Evolutionary conservation across 441 rosid genomes (phyloP).

Genomic region (Erysimum cheiri): DNA sequence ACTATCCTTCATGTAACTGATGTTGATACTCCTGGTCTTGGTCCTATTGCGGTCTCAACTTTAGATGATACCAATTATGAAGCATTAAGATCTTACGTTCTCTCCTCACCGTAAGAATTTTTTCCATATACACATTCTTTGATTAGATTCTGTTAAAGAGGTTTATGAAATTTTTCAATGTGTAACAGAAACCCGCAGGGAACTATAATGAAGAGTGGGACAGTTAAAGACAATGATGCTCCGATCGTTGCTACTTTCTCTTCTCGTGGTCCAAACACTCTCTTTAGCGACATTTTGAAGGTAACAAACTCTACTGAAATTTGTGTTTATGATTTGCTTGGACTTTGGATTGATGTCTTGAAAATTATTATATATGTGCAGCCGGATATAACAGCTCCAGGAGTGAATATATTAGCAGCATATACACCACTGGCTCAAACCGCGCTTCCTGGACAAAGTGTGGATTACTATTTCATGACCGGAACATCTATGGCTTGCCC

Average conservation of each 20-base stretch:
- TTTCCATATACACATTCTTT: neutral
- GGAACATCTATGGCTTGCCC: constrained; percentile 74
- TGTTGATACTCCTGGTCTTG: constrained; percentile 29
- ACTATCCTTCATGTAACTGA: neutral
- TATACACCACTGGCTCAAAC: constrained; percentile 39
- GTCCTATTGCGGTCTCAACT: constrained; percentile 40
- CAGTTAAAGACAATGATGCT: constrained; percentile 41
- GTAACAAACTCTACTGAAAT: constrained; percentile 24
- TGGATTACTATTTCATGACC: constrained; percentile 49
- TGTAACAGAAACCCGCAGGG: constrained; percentile 46
- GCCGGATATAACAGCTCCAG: constrained; percentile 53
- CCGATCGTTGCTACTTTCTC: constrained; percentile 55
- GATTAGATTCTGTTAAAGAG: neutral
- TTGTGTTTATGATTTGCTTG: neutral
- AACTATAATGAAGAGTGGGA: constrained; percentile 47
- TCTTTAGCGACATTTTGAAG: constrained; percentile 56
- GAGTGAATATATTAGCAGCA: constrained; percentile 51
- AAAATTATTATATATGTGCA: constrained; percentile 26
- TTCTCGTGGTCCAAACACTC: constrained; percentile 56
- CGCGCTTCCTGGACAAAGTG: constrained; percentile 35
- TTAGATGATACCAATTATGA: constrained; percentile 20
- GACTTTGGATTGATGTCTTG: neutral
- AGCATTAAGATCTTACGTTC: constrained; percentile 40
- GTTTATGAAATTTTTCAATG: neutral
- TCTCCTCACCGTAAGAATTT: constrained; percentile 42